phyloP scores from a whole-genome alignment of 192 early-diverging fungal species.

The Podila verticillata region DNA sequence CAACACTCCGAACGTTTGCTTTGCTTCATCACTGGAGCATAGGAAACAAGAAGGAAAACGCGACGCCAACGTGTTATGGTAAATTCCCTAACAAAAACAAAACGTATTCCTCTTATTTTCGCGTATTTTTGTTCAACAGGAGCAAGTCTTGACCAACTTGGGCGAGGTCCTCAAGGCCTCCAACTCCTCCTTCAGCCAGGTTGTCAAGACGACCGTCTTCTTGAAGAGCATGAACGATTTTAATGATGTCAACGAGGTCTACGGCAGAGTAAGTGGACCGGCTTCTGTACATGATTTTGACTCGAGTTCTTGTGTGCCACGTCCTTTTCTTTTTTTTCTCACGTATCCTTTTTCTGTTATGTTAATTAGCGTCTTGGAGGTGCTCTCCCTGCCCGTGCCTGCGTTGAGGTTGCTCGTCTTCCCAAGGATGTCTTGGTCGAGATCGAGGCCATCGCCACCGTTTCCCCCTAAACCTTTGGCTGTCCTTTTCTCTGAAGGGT shows the following conservation, averaged over 20 bases:
- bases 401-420: constrained; percentile 91
- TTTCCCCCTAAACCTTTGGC: constrained; percentile 53
- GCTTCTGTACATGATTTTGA: too few species aligned
- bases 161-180: constrained; percentile 84
- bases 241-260: constrained; percentile 89
- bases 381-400: constrained; percentile 75
- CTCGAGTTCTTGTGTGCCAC: too few species aligned
- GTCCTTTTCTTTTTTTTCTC: neutral
- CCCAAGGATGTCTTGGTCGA: constrained; percentile 93
- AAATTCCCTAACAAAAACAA: too few species aligned
- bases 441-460: constrained; percentile 88
- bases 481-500: too few species aligned
- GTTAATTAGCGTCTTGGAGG: constrained; percentile 63
- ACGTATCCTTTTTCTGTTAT: neutral
- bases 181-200: constrained; percentile 80
- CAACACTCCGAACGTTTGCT: too few species aligned
- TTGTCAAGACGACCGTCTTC: constrained; percentile 98
- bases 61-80: too few species aligned
- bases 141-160: constrained; percentile 84
- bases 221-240: constrained; percentile 94
- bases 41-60: too few species aligned
- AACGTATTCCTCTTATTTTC: too few species aligned
- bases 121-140: constrained; percentile 12
- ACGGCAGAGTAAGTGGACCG: constrained; percentile 67
- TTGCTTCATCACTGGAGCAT: too few species aligned